These are phyloP conservation scores for Microbotryum violaceum DNA, from an alignment of 1,284 basidiomycete species.

Conservation along the genomic window DNA sequence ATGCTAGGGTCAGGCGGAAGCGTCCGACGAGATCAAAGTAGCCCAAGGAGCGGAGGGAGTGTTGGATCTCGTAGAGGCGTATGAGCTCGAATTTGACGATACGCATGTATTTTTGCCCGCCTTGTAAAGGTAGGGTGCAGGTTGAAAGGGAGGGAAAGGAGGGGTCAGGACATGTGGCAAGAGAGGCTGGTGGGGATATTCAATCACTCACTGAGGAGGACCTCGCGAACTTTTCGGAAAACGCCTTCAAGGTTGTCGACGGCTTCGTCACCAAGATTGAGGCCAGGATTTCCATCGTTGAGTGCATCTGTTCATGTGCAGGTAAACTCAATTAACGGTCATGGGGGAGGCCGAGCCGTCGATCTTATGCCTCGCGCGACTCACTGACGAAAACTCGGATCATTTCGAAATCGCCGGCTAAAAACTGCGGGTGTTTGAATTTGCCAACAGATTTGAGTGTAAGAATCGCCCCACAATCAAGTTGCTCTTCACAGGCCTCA, in stretches of 20 bases:
- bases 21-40: conserved; percentile 73
- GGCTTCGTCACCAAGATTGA: conserved; percentile 40
- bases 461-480: too few relatives aligned
- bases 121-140: conserved; percentile 43
- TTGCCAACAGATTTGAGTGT: neutral
- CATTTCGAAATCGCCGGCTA: conserved; percentile 67
- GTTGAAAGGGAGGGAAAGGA: neutral
- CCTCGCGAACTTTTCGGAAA: conserved; percentile 38
- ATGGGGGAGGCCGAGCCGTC: neutral
- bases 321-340: neutral
- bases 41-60: conserved; percentile 62
- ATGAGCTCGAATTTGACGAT: conserved; percentile 64
- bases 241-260: conserved; percentile 41
- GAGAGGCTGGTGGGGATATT: neutral
- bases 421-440: conserved; percentile 10
- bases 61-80: conserved; percentile 60
- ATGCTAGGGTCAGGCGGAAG: conserved; percentile 63
- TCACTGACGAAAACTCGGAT: conserved; percentile 62
- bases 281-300: conserved; percentile 48
- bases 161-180: neutral
- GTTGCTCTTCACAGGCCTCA: conserved; percentile 45
- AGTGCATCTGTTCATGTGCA: conserved; percentile 52
- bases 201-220: conserved; percentile 35
- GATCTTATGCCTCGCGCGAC: conserved; percentile 35
- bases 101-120: conserved; percentile 68